Evolutionary conservation across 495 filamentous ascomycete genomes (phyloP), one percentile per base, ranked within the genome.

Genomic region (Oleoguttula mirabilis): DNA sequence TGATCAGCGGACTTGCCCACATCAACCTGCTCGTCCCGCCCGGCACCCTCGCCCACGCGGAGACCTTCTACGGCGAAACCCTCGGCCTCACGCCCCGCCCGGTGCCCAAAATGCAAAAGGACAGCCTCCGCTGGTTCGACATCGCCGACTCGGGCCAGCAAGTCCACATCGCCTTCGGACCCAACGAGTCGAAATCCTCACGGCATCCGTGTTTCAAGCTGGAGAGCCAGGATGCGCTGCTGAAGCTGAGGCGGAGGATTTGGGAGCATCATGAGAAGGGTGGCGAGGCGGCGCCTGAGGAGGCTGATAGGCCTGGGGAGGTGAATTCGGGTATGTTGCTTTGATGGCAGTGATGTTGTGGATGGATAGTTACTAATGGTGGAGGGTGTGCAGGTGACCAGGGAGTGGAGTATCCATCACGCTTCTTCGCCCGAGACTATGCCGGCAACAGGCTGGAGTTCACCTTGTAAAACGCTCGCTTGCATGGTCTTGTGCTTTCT

Each of bases 341-440:
- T 36, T 10, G 11, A 14, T n/a, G 32, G 32, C 27, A 30, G 14
- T 20, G 39, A 10, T 33, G 42, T 30, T 30, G 14, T 20, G 21
- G 11, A 39, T 16, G 15, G 36, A 24, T 21, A 21, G 36, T n/a
- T n/a, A n/a, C n/a, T n/a, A n/a, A n/a, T n/a, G n/a, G n/a, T n/a
- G n/a, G 10, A 23, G 10, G 36, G 15, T 28, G 15, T 40, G 32
- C 36, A 72, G 73, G 73, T 4, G 55, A 59, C 0, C 59, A 71
- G 49, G 73, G 69, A 0, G 69, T 66, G 1, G 76, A 77, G 49
- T 77, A 76, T 51, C 74, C 74, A 1, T 61, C 54, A 21, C 60
- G 75, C 15, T 79, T 79, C 58, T 80, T 80, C 56, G 76, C 73
- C 0, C 61, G 75, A 39, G 76, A 79, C 48, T 79, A 63, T 63